Base-by-base conservation (phyloP, 176 grass and related monocot genomes). In the Eleusine indica region DNA sequence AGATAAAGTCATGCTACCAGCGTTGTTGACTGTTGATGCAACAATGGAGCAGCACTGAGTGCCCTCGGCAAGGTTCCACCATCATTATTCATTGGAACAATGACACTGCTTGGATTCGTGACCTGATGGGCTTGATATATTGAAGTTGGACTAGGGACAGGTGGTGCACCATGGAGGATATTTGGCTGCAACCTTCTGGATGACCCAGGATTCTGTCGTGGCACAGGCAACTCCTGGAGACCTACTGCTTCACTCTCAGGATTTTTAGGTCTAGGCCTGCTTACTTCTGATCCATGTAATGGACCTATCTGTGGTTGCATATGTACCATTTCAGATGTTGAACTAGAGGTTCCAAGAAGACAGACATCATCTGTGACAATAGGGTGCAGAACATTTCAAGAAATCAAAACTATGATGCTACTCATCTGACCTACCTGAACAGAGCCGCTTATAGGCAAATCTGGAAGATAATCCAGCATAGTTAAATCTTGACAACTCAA, bases 141-240 rank as follows among this genome's bases (percentile, higher is more conserved):
- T 62, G 84, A 30, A 88, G 70, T 40, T 49, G 66, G 35, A 83
- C 37, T 84, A 66, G 39, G 49, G 30, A 56, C 81, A 52, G 56
- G 66, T 72, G 82, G 71, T 78, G 62, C 54, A 83, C 28, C 82
- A 68, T 52, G 76, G 44, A 73, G 47, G 13, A 32, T 57, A 87
- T 82, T 90, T 85, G 86, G 69, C 53, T 75, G 84, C 77, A 88
- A 38, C 77, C 86, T 91, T 88, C 76, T 84, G 53, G 88, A 90
- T 63, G 87, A 85, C 61, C n/a, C 82, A 48, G 66, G 38, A 82
- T 89, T 82, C 19, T 88, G 90, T 77, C 25, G 53, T 46, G 84
- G 91, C 68, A 86, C 84, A 46, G 78, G 42, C 78, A 92, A 87
- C 49, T 84, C 89, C 84, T 96, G 96, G 58, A 92, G 47, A 58